Conservation (phyloP, 2,329 filamentous ascomycete genomes). For the Lecanicillium sp. region DNA sequence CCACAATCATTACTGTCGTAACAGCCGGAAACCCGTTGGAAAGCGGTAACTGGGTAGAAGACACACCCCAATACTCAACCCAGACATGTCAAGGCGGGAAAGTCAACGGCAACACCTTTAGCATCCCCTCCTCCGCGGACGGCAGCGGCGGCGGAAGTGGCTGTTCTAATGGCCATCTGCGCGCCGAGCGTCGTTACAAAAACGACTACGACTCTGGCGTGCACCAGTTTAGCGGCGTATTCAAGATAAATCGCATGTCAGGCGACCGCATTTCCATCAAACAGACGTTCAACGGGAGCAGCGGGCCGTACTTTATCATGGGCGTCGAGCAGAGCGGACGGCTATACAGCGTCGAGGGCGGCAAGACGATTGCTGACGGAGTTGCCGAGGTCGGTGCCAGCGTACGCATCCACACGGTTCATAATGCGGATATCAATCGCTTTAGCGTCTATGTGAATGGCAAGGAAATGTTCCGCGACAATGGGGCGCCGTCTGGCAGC, state of each 20-base stretch:
- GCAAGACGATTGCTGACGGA: constrained; percentile 11
- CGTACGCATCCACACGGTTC: constrained; percentile 17
- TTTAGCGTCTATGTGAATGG: constrained; percentile 18
- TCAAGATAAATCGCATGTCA: constrained; percentile 16
- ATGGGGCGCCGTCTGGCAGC: constrained; percentile 13
- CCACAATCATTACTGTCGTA: neutral
- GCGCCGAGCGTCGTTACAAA: constrained; percentile 7
- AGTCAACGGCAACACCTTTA: constrained; percentile 5
- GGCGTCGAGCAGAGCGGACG: constrained; percentile 11
- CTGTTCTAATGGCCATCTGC: constrained; percentile 8
- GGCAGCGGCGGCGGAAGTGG: constrained; percentile 2
- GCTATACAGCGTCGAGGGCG: constrained; percentile 16
- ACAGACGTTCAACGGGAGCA: constrained; percentile 16
- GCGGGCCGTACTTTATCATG: constrained; percentile 15
- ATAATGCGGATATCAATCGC: constrained; percentile 11
- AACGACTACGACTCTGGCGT: constrained; percentile 6
- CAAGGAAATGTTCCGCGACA: constrained; percentile 11
- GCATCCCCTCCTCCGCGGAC: constrained; percentile 1
- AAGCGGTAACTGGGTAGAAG: constrained; percentile 5
- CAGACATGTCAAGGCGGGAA: constrained; percentile 6
- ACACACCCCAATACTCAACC: constrained; percentile 1
- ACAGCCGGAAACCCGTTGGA: constrained; percentile 5
- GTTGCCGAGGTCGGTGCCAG: constrained; percentile 12
- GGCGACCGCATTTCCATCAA: constrained; percentile 16
- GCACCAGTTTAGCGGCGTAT: constrained; percentile 15